These are phyloP conservation scores for Thelonectria rubi DNA, from an alignment of 2,329 filamentous ascomycete species.

Conservation along the genomic window DNA sequence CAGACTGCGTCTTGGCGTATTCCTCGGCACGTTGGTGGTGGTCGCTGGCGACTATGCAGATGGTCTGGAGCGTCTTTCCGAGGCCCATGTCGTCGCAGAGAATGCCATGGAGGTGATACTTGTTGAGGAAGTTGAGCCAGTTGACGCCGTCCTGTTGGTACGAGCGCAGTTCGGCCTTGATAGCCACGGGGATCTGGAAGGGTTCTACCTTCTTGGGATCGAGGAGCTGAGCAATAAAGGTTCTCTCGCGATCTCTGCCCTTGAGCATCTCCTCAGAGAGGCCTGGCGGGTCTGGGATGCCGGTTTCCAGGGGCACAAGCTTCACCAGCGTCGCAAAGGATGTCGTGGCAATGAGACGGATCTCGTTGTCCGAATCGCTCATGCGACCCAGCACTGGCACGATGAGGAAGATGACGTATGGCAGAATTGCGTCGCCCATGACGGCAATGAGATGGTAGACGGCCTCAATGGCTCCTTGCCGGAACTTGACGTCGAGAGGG, in stretches of 20 bases:
- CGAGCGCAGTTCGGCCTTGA: conserved; percentile 94
- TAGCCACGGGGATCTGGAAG: conserved; percentile 92
- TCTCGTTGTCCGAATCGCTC: conserved; percentile 97
- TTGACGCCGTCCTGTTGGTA: conserved; percentile 99
- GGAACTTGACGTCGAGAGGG: conserved; percentile 83
- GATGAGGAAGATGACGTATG: conserved; percentile 98
- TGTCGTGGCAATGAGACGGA: conserved; percentile 92
- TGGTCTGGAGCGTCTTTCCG: conserved; percentile 94
- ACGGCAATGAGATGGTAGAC: conserved; percentile 98
- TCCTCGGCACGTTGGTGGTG: conserved; percentile 94
- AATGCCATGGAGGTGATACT: conserved; percentile 96
- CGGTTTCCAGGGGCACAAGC: conserved; percentile 93
- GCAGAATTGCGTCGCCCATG: conserved; percentile 95
- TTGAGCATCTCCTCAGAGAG: conserved; percentile 87
- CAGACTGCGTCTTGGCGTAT: conserved; percentile 80
- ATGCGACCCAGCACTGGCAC: conserved; percentile 96
- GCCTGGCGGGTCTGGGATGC: conserved; percentile 95
- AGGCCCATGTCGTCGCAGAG: conserved; percentile 99
- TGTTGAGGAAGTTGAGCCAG: conserved; percentile 97
- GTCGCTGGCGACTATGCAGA: conserved; percentile 98
- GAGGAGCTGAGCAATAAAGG: conserved; percentile 95
- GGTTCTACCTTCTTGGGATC: conserved; percentile 97
- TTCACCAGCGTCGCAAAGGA: conserved; percentile 98
- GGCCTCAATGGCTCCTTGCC: conserved; percentile 93
- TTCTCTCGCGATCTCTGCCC: conserved; percentile 91